phyloP scores from a whole-genome alignment of 2,329 filamentous ascomycete species.

The Fonsecaea nubica region DNA sequence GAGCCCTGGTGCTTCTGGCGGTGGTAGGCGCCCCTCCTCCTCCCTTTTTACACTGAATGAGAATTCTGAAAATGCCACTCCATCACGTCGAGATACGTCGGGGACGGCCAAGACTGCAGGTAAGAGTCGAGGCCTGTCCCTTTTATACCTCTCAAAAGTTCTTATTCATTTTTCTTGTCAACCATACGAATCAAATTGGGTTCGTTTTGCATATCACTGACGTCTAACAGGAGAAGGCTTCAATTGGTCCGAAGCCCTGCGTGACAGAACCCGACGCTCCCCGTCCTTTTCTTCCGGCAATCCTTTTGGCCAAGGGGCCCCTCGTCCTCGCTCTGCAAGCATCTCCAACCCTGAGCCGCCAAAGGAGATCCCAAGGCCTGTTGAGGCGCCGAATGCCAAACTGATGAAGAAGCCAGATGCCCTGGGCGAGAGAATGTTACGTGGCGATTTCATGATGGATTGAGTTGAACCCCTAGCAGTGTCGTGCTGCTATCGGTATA shows the following conservation, averaged over 20 bases:
- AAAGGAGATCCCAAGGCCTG: conserved; percentile 50
- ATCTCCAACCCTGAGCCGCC: conserved; percentile 59
- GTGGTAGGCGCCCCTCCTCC: conserved; percentile 63
- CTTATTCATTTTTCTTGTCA: neutral
- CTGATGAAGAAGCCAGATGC: conserved; percentile 78
- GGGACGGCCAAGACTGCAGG: conserved; percentile 47
- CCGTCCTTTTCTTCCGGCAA: conserved; percentile 52
- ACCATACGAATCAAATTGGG: neutral
- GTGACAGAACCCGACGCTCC: conserved; percentile 85
- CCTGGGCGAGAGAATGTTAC: conserved; percentile 95
- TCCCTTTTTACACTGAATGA: conserved; percentile 49
- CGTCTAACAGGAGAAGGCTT: conserved; percentile 79
- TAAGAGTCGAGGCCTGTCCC: conserved; percentile 65
- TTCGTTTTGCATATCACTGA: conserved; percentile 14
- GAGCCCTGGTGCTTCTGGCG: conserved; percentile 69
- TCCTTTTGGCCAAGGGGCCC: conserved; percentile 37
- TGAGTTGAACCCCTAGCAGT: conserved; percentile 20
- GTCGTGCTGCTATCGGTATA: neutral
- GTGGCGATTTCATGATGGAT: conserved; percentile 87
- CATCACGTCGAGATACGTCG: conserved; percentile 34
- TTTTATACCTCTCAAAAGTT: conserved; percentile 12
- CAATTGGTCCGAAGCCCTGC: conserved; percentile 96
- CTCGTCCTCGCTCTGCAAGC: conserved; percentile 51
- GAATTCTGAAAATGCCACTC: conserved; percentile 37
- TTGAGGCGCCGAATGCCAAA: conserved; percentile 39